These are phyloP conservation scores for Paratinospora sagittata DNA, from an alignment of 164 flowering plant genomes.

Conservation along the genomic window DNA sequence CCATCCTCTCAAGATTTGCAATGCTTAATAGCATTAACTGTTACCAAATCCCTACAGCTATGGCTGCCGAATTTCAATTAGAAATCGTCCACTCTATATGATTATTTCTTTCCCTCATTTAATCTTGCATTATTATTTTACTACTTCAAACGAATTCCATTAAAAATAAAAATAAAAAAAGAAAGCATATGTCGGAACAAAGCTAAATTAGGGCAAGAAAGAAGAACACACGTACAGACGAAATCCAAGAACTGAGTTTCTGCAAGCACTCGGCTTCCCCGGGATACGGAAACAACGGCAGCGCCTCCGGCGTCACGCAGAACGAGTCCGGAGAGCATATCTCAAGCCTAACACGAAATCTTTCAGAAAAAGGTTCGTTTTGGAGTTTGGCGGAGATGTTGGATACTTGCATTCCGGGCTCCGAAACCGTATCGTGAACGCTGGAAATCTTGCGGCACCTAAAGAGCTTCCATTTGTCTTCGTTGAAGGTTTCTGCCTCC, in stretches of 20 bases:
- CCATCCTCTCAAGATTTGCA: too few relatives aligned
- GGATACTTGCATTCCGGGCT: not conserved
- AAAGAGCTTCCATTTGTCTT: constrained; percentile 42
- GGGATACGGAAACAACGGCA: constrained; percentile 43
- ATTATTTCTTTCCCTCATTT: not conserved
- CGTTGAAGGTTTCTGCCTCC: not conserved
- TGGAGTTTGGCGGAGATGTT: not conserved
- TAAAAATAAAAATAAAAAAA: not conserved
- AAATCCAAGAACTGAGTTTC: constrained; percentile 39
- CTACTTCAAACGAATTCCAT: not conserved
- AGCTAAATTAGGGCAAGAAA: not conserved
- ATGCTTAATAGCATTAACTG: too few relatives aligned
- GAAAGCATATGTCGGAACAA: not conserved
- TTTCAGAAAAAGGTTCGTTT: not conserved
- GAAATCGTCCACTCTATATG: not conserved
- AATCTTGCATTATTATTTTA: too few relatives aligned
- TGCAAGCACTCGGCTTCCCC: constrained; percentile 53
- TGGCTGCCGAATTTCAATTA: not conserved
- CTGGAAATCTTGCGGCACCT: constrained; percentile 50
- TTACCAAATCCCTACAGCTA: not conserved
- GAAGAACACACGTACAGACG: constrained; percentile 37
- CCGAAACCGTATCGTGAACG: not conserved
- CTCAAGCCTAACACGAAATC: constrained; percentile 62
- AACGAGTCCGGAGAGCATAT: constrained; percentile 84
- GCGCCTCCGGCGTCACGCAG: constrained; percentile 39